A percentile compares a stretch with the other conserved stretches of the same genome.
These are phyloP conservation scores for Xylariaceae sp. DNA, from an alignment of 2,329 filamentous ascomycete genomes.

Conservation along the genomic window DNA sequence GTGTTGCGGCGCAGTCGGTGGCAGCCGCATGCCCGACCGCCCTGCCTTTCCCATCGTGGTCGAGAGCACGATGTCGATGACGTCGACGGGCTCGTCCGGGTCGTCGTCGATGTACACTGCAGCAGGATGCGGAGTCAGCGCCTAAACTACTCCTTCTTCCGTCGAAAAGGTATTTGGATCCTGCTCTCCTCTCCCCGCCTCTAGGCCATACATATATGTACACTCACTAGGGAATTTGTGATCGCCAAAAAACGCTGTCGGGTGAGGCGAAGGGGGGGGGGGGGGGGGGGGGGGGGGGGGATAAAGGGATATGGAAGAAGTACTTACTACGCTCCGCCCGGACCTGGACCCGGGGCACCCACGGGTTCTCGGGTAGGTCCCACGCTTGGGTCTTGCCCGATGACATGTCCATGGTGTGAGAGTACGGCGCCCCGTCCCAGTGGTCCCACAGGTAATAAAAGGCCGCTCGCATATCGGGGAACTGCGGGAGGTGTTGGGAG, in stretches of 20 bases:
- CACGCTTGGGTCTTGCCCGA: background rate
- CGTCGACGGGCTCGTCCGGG: constrained; percentile 7
- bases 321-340: constrained; percentile 1
- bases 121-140: too few relatives aligned
- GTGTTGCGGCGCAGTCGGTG: too few relatives aligned
- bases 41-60: background rate
- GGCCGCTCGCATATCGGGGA: background rate
- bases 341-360: constrained; percentile 2
- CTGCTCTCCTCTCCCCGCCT: too few relatives aligned
- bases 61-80: constrained; percentile 12
- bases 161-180: too few relatives aligned
- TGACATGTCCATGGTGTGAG: background rate
- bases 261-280: too few relatives aligned
- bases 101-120: constrained; percentile 11
- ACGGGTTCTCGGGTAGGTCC: background rate
- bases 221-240: too few relatives aligned
- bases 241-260: too few relatives aligned
- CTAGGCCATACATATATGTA: too few relatives aligned
- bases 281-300: too few relatives aligned
- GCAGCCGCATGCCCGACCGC: too few relatives aligned
- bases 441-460: constrained; percentile 3
- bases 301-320: background rate
- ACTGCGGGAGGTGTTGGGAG: background rate
- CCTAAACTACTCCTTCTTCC: too few relatives aligned
- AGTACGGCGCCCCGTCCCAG: background rate